Conservation (phyloP, 2,329 filamentous ascomycete genomes). For the Sordariomycetes sp. region DNA sequence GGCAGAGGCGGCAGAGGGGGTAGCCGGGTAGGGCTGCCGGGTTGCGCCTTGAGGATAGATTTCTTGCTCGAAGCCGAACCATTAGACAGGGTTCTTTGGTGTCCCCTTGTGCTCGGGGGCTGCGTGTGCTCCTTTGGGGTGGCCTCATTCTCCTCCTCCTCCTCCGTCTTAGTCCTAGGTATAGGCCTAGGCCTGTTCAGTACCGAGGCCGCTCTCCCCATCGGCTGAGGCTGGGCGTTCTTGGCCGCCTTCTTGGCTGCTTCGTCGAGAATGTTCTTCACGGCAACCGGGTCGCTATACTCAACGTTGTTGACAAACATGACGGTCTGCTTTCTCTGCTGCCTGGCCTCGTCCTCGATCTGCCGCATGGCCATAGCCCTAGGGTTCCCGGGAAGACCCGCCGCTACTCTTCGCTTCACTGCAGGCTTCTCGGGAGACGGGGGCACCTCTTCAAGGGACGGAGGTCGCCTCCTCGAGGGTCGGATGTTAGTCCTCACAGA, state of each 20-base stretch:
- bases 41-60: slow-evolving; percentile 29
- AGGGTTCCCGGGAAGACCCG: slow-evolving; percentile 37
- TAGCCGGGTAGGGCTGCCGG: slow-evolving; percentile 37
- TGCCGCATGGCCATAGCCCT: slow-evolving; percentile 22
- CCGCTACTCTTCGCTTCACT: slow-evolving; percentile 31
- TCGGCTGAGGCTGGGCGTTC: slow-evolving; percentile 6
- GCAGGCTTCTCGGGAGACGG: slow-evolving; percentile 20
- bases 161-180: slow-evolving; percentile 29
- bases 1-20: slow-evolving; percentile 40
- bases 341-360: slow-evolving; percentile 14
- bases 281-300: slow-evolving; percentile 38
- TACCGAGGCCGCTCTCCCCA: slow-evolving; percentile 25
- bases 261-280: slow-evolving; percentile 36
- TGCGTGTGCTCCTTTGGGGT: slow-evolving; percentile 33
- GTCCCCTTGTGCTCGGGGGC: slow-evolving; percentile 24
- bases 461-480: slow-evolving; percentile 17
- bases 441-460: slow-evolving; percentile 10
- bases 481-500: slow-evolving; percentile 18
- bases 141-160: slow-evolving; percentile 31
- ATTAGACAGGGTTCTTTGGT: slow-evolving; percentile 38
- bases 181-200: slow-evolving; percentile 47
- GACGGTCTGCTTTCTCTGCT: slow-evolving; percentile 31
- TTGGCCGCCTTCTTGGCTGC: slow-evolving; percentile 22
- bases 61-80: slow-evolving; percentile 33
- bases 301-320: slow-evolving; percentile 47